A percentile compares a stretch with the other conserved stretches of the same genome.
phyloP scores from a whole-genome alignment of 345 rosid species.

The Clarkia xantiana region DNA sequence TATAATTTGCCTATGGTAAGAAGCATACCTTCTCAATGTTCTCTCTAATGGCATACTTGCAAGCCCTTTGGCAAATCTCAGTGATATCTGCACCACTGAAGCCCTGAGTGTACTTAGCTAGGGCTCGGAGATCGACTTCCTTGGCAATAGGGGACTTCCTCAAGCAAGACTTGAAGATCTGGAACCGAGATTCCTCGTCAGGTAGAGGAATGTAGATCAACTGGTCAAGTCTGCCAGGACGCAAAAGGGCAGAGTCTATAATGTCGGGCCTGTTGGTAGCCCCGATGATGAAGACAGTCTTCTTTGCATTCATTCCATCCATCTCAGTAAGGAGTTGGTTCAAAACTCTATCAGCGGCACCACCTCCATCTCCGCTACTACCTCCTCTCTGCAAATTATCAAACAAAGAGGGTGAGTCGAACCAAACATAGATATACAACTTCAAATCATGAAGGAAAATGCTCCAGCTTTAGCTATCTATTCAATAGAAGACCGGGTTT shows the following conservation, averaged over 20 bases:
- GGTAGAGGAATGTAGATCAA: constrained; percentile 93
- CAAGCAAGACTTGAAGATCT: constrained; percentile 74
- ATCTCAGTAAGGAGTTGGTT: constrained; percentile 94
- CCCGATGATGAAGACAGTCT: constrained; percentile 88
- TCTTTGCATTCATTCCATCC: constrained; percentile 98
- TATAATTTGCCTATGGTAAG: background rate
- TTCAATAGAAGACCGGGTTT: too few relatives aligned
- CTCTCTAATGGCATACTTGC: constrained; percentile 88
- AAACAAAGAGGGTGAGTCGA: background rate
- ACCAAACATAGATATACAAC: background rate
- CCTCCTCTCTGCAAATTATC: constrained; percentile 59
- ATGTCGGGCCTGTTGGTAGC: constrained; percentile 94
- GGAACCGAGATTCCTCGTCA: constrained; percentile 77
- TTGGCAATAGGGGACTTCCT: constrained; percentile 83
- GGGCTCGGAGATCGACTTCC: constrained; percentile 73
- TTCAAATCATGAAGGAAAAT: background rate
- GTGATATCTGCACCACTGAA: constrained; percentile 97
- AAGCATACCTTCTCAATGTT: constrained; percentile 74
- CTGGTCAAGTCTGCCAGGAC: constrained; percentile 93
- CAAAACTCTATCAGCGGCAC: constrained; percentile 92
- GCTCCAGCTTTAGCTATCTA: too few relatives aligned
- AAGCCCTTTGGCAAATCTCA: constrained; percentile 88
- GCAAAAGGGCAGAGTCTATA: constrained; percentile 82
- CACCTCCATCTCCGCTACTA: constrained; percentile 86
- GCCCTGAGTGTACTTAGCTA: constrained; percentile 88